phyloP scores from a whole-genome alignment of 345 rosid genomes.

The Aquilaria malaccensis region DNA sequence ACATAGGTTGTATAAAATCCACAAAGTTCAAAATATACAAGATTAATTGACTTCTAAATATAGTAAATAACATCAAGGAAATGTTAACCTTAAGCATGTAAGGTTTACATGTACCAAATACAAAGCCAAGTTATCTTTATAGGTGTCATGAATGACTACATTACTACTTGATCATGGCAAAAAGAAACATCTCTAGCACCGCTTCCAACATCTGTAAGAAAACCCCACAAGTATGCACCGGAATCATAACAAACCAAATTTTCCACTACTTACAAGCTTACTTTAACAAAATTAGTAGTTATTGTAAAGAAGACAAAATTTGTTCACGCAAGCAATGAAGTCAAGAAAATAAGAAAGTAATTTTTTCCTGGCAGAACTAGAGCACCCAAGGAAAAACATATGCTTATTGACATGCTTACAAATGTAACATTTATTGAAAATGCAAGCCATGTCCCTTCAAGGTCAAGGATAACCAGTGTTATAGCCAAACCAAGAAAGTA shows the following conservation, averaged over 20 bases:
- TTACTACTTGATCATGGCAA: no score
- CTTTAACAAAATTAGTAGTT: background rate
- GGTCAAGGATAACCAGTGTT: conserved; percentile 61
- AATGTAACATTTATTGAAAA: conserved; percentile 17
- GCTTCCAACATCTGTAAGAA: conserved; percentile 12
- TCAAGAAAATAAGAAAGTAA: background rate
- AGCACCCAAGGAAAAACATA: conserved; percentile 43
- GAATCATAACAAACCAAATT: conserved; percentile 35
- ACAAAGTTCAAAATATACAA: no score
- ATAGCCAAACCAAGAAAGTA: conserved; percentile 59
- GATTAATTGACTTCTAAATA: no score
- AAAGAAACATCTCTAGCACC: no score
- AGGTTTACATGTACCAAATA: no score
- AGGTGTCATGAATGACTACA: no score
- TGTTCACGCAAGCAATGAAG: no score
- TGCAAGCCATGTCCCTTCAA: conserved; percentile 87
- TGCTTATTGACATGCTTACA: conserved; percentile 42
- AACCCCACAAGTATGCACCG: conserved; percentile 46
- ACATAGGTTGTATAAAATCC: no score
- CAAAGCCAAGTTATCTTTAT: no score
- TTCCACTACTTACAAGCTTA: conserved; percentile 35
- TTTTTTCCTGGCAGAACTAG: conserved; percentile 39
- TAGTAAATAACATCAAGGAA: no score
- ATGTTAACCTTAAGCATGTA: no score
- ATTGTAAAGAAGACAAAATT: background rate